phyloP scores from a whole-genome alignment of 768 basidiomycete genomes.

The Suillus subalutaceus region DNA sequence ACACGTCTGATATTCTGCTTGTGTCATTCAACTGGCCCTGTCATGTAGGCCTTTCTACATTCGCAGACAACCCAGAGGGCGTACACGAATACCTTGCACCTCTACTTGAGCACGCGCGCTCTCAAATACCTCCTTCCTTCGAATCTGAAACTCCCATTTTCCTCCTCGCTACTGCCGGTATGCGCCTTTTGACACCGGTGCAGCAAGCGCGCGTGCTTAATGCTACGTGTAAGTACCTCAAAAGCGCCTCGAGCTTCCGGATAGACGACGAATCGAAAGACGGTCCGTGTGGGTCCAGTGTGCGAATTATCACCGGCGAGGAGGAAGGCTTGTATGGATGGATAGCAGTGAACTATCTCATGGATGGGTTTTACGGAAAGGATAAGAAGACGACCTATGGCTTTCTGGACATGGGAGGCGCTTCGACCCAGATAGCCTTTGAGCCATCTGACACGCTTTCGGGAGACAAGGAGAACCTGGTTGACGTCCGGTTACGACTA shows the following conservation, averaged over 20 bases:
- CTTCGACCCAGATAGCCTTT: constrained; percentile 98
- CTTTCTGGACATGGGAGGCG: constrained; percentile 99
- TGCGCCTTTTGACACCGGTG: constrained; percentile 79
- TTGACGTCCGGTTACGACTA: constrained; percentile 80
- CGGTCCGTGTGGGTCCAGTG: constrained; percentile 90
- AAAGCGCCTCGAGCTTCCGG: constrained; percentile 74
- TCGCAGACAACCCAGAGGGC: constrained; percentile 66
- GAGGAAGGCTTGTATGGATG: constrained; percentile 98
- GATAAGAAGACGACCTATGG: constrained; percentile 85
- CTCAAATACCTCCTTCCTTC: constrained; percentile 84
- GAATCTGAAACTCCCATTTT: constrained; percentile 88
- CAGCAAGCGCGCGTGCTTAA: constrained; percentile 75
- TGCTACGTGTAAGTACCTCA: constrained; percentile 77
- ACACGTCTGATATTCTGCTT: constrained; percentile 30
- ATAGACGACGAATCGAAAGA: constrained; percentile 64
- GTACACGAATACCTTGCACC: constrained; percentile 82
- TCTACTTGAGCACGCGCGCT: constrained; percentile 78
- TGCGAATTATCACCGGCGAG: constrained; percentile 95
- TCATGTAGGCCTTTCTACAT: constrained; percentile 80
- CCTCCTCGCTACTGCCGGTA: constrained; percentile 94
- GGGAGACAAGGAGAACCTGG: constrained; percentile 56
- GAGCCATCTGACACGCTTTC: constrained; percentile 73
- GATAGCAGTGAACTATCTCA: constrained; percentile 99
- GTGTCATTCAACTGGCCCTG: not conserved
- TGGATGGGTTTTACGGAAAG: constrained; percentile 83